Evolutionary conservation across 148 eudicot species (phyloP), one percentile per base, ranked within the genome.

Genomic region (Camellia japonica): DNA sequence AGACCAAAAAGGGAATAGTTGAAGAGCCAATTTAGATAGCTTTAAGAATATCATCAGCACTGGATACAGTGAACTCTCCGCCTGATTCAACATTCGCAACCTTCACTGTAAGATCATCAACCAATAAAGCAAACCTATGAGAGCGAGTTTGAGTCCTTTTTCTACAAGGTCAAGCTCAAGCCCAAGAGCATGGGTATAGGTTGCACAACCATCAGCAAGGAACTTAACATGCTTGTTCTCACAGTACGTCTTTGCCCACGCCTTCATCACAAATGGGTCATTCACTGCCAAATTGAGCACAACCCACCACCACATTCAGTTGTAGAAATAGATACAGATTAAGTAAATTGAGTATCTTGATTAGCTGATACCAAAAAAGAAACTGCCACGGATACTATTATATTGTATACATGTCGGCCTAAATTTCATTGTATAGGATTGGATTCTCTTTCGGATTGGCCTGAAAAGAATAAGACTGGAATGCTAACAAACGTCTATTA

Each of bases 181-280:
- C 2, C 83, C 86, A 7, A 80, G 75, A 41, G 83, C 86, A 12
- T 80, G 68, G 62, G 86, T 83, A 69, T 83, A 83, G 20, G 44
- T 75, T 13, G 65, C 83, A 19, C 83, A 83, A 51, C 86, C 86
- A 72, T 84, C 86, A 0, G 83, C 83, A 3, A 80, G 81, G 47
- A 84, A 80, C 80, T 84, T 80, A 51, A 80, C 86, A 65, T 80
- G 74, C 78, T 84, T 84, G 71, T 76, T 75, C 10, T 84, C 83
- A 0, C 81, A 74, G 54, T 4, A 80, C 5, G 83, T 76, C 74
- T 84, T 80, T n/a, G 75, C 73, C 86, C 80, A 84, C 15, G 79
- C 80, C 80, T 80, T 80, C 86, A 80, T 75, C 80, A 82, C 84
- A 82, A 76, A 80, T 16, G 83, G 83, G 59, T 80, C 83, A 66